phyloP scores from a whole-genome alignment of 805 yeast genomes.

The Candida berthetii region DNA sequence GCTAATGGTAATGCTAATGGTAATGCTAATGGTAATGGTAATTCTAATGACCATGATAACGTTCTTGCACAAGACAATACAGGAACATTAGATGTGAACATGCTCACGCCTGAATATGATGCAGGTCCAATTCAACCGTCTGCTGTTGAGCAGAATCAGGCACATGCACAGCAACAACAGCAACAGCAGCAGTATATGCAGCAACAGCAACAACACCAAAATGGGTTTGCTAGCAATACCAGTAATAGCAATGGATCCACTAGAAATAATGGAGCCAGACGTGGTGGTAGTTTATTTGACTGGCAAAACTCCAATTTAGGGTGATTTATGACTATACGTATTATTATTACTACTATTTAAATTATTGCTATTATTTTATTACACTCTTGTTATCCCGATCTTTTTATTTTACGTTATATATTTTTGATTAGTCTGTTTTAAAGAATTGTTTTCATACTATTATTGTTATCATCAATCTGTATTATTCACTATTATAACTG shows the following conservation, averaged over 20 bases:
- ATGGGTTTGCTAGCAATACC: neutral
- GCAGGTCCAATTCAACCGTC: neutral
- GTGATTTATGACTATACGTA: too few relatives aligned
- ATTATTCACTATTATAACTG: too few relatives aligned
- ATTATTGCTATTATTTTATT: too few relatives aligned
- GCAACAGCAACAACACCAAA: neutral
- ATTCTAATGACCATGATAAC: neutral
- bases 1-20: neutral
- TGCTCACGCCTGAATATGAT: neutral
- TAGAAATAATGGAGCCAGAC: neutral
- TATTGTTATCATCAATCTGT: too few relatives aligned
- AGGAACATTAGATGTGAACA: neutral
- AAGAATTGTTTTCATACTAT: too few relatives aligned
- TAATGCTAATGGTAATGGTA: neutral
- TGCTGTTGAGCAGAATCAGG: neutral
- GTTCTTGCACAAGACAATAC: neutral
- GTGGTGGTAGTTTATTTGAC: conserved; percentile 3
- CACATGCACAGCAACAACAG: neutral
- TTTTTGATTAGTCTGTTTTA: too few relatives aligned
- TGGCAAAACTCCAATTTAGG: conserved; percentile 2
- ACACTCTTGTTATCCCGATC: too few relatives aligned
- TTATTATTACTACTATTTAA: too few relatives aligned
- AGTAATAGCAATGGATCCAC: neutral
- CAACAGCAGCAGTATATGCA: neutral
- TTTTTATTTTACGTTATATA: too few relatives aligned